Evolutionary conservation across 2,329 filamentous ascomycete species (phyloP).

Genomic region (Fusarium liriodendri): DNA sequence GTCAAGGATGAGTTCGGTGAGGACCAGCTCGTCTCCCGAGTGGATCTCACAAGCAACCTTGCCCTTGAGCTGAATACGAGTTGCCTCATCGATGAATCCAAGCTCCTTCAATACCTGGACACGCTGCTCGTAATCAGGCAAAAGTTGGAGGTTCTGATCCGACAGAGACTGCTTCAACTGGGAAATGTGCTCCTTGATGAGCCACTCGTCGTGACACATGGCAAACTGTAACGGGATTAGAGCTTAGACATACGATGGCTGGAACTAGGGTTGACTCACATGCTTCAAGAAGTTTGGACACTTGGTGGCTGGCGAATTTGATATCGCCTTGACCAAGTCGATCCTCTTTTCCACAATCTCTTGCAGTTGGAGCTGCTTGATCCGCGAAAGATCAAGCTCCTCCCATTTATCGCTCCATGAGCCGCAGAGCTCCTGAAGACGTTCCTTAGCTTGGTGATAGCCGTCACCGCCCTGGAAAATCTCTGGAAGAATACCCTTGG

Average conservation of each 20-base stretch:
- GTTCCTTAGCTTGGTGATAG: conserved; percentile 69
- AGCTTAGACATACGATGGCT: neutral
- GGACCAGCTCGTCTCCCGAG: conserved; percentile 93
- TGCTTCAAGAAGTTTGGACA: conserved; percentile 90
- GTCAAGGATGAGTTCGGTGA: conserved; percentile 95
- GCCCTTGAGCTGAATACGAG: conserved; percentile 93
- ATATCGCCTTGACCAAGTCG: conserved; percentile 71
- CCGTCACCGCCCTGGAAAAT: conserved; percentile 66
- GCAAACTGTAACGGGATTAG: conserved; percentile 75
- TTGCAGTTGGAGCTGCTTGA: conserved; percentile 85
- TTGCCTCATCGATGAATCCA: conserved; percentile 88
- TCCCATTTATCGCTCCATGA: conserved; percentile 85
- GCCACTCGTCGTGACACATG: conserved; percentile 97
- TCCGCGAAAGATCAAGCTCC: conserved; percentile 83
- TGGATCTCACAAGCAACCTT: conserved; percentile 99
- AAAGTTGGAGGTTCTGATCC: conserved; percentile 93
- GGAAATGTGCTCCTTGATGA: conserved; percentile 92
- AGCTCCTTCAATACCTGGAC: conserved; percentile 92
- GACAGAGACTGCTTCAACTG: conserved; percentile 90
- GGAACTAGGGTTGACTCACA: conserved; percentile 63
- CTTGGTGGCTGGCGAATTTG: conserved; percentile 71
- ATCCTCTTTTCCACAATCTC: conserved; percentile 81
- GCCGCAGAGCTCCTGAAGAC: conserved; percentile 75
- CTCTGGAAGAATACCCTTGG: conserved; percentile 69
- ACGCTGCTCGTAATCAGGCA: conserved; percentile 96